These are phyloP conservation scores for Phalaenopsis equestris DNA, from an alignment of 106 monocot genomes.

Conservation along the genomic window DNA sequence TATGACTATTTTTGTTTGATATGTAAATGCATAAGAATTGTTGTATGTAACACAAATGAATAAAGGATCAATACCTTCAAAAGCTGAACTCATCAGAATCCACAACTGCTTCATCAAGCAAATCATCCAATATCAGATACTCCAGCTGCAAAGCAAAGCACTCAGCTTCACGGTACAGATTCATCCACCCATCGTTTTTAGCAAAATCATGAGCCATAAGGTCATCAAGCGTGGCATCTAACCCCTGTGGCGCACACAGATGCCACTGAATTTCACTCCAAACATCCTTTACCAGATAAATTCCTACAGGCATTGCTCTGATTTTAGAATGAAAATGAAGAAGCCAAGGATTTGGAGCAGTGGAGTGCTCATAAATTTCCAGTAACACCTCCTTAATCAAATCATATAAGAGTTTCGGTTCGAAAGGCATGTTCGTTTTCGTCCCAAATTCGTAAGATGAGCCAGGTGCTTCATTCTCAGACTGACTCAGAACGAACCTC, in stretches of 20 bases:
- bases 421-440: background rate
- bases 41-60: no score
- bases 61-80: background rate
- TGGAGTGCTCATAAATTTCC: slow-evolving; percentile 36
- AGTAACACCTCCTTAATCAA: slow-evolving; percentile 50
- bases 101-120: slow-evolving; percentile 38
- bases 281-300: slow-evolving; percentile 45
- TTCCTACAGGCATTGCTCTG: slow-evolving; percentile 28
- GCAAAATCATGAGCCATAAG: slow-evolving; percentile 26
- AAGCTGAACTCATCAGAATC: background rate
- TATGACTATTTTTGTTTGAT: no score
- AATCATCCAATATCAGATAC: slow-evolving; percentile 47
- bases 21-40: no score
- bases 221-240: slow-evolving; percentile 13
- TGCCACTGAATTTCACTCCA: slow-evolving; percentile 43
- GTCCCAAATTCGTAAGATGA: background rate
- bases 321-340: slow-evolving; percentile 9
- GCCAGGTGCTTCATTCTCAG: slow-evolving; percentile 20
- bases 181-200: slow-evolving; percentile 60
- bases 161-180: slow-evolving; percentile 41
- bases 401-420: slow-evolving; percentile 46
- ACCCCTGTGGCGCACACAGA: slow-evolving; percentile 14
- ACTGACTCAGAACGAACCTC: slow-evolving; percentile 26
- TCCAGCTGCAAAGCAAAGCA: slow-evolving; percentile 35
- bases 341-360: slow-evolving; percentile 21